Evolutionary conservation across 148 eudicot genomes (phyloP), one percentile per base, ranked within the genome.

Genomic region (Amaranthus cruentus): DNA sequence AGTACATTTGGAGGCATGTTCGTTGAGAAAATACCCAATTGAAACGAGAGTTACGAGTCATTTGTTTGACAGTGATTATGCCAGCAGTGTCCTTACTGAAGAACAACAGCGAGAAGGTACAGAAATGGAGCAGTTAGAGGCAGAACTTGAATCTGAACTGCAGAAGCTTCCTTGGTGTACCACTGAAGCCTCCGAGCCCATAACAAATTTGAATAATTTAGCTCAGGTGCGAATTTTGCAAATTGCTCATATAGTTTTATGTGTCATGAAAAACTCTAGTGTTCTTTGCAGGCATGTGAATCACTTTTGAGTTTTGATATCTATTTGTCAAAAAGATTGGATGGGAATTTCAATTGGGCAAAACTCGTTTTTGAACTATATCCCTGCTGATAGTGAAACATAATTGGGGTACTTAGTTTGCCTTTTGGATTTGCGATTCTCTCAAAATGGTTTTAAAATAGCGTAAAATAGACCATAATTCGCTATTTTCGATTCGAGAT

Each of bases 61-160:
- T 62, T 65, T 61, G 71, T 11, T 57, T 59, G 88, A 80, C 21
- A 83, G 82, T 72, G 87, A 83, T 70, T 85, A 78, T 81, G 85
- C 82, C 59, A 86, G 84, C 71, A 86, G 85, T 76, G 74, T 81
- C 86, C 75, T 84, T 42, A 84, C 82, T 5, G 92, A 82, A 58
- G 88, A 84, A 62, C 84, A 82, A 50, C 83, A 55, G 14, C 82
- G 83, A 69, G 88, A 82, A 55, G 73, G 74, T 48, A 11, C 75
- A 74, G 92, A 84, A 69, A 87, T 91, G 86, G 91, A 86, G 73
- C 87, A 71, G 67, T 79, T 91, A 72, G 91, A 87, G 79, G 86
- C 90, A 55, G 97, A 91, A 73, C 81, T 91, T 12, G 91, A 88
- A 43, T 83, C 82, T 56, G 97, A 91, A 73, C 81, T 89, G 51